These are phyloP conservation scores for Magnusiomyces sp. DNA, from an alignment of 1,139 yeast species.

Conservation along the genomic window DNA sequence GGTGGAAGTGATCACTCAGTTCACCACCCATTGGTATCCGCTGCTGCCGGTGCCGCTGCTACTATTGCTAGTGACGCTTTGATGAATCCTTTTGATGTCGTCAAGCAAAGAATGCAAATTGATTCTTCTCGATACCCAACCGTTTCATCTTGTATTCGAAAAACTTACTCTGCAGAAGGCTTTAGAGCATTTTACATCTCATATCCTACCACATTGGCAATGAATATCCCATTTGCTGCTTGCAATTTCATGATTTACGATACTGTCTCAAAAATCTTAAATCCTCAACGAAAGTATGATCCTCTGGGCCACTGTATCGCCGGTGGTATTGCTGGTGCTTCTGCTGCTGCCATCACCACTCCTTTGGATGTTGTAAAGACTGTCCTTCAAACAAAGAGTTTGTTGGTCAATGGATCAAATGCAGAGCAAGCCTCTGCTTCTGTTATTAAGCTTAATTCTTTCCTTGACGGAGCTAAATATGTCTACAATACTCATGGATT, in stretches of 20 bases:
- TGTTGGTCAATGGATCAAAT: conserved; percentile 5
- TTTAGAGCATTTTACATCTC: conserved; percentile 77
- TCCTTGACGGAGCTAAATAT: conserved; percentile 61
- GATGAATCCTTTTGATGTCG: conserved; percentile 96
- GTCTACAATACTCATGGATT: conserved; percentile 60
- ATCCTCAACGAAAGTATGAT: conserved; percentile 71
- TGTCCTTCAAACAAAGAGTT: conserved; percentile 61
- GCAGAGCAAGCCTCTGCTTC: conserved; percentile 27
- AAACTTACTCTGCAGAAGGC: conserved; percentile 69
- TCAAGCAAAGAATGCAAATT: conserved; percentile 79
- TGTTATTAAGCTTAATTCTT: conserved; percentile 57
- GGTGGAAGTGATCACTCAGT: conserved; percentile 36
- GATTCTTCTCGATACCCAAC: conserved; percentile 26
- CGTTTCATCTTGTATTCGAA: conserved; percentile 33
- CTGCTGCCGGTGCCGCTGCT: conserved; percentile 88
- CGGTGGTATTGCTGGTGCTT: conserved; percentile 94
- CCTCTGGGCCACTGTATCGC: conserved; percentile 89
- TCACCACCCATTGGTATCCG: conserved; percentile 74
- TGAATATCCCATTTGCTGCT: conserved; percentile 95
- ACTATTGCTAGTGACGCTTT: conserved; percentile 89
- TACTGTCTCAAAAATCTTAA: conserved; percentile 63
- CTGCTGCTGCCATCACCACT: conserved; percentile 92
- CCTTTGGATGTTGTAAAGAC: conserved; percentile 96
- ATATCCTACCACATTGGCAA: conserved; percentile 87
- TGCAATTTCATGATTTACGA: conserved; percentile 92